Conservation (phyloP, 179 eudicot genomes). For the Sideroxylon spinosum region DNA sequence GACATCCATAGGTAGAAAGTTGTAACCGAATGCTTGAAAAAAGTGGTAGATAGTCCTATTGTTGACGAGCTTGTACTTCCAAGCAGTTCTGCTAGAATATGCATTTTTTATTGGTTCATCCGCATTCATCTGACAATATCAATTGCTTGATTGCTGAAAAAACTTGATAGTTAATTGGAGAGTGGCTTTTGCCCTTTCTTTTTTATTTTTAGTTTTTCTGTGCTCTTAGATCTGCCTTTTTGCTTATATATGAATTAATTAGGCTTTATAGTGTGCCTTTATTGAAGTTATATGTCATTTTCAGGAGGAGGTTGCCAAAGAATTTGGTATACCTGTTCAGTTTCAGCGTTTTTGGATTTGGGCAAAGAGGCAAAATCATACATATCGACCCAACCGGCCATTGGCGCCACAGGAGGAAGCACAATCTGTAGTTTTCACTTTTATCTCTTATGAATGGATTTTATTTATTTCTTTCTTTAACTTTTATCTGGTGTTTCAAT, state of each 20-base stretch:
- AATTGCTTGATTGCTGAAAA: neutral
- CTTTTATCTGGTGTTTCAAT: neutral
- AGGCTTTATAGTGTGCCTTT: neutral
- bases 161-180: neutral
- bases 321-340: constrained; percentile 76
- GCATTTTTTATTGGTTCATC: neutral
- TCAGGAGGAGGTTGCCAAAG: constrained; percentile 87
- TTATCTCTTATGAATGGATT: neutral
- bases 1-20: neutral
- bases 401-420: constrained; percentile 60
- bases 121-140: neutral
- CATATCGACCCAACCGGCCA: constrained; percentile 83
- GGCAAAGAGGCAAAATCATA: constrained; percentile 89
- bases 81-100: neutral
- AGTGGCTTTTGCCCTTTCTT: neutral
- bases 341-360: constrained; percentile 84
- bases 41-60: neutral
- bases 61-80: neutral
- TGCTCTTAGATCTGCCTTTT: neutral
- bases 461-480: neutral
- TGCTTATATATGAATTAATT: neutral
- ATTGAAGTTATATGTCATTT: constrained; percentile 7
- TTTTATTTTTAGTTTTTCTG: neutral
- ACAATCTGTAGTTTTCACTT: constrained; percentile 44
- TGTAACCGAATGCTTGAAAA: neutral